Conservation (phyloP, 2,329 filamentous ascomycete species). For the Colletotrichum euphorbiae region DNA sequence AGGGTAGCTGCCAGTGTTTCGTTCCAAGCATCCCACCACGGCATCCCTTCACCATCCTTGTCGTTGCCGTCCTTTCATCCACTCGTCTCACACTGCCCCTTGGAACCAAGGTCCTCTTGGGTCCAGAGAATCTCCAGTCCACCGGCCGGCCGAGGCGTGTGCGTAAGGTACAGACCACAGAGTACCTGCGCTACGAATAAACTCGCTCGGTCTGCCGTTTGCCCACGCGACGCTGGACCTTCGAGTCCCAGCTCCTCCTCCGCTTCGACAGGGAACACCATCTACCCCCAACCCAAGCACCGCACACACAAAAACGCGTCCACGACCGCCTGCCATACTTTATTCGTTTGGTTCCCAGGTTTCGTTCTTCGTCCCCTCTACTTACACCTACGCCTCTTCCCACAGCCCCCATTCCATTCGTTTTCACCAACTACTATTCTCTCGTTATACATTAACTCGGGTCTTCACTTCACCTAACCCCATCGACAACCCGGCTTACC, state of each 20-base stretch:
- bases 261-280: constrained; percentile 37
- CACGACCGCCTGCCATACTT: constrained; percentile 39
- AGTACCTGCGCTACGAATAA: constrained; percentile 35
- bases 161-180: constrained; percentile 20
- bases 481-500: constrained; percentile 16
- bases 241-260: constrained; percentile 27
- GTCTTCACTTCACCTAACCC: constrained; percentile 13
- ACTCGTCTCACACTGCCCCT: constrained; percentile 27
- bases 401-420: constrained; percentile 30
- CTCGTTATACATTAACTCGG: constrained; percentile 28
- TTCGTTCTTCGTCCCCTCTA: constrained; percentile 35
- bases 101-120: constrained; percentile 12
- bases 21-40: constrained; percentile 38
- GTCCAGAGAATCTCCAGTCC: constrained; percentile 6
- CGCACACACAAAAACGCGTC: constrained; percentile 39
- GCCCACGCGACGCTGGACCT: constrained; percentile 36
- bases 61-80: constrained; percentile 24
- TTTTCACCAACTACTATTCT: constrained; percentile 38
- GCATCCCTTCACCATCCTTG: constrained; percentile 36
- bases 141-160: constrained; percentile 36
- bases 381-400: constrained; percentile 36
- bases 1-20: constrained; percentile 41
- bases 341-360: constrained; percentile 37
- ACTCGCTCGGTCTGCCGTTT: constrained; percentile 40
- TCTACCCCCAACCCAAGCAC: constrained; percentile 34